A percentile compares a stretch with the other conserved stretches of the same genome.
phyloP scores from a whole-genome alignment of 495 filamentous ascomycete species.

The Lasiosphaeriaceae sp. region DNA sequence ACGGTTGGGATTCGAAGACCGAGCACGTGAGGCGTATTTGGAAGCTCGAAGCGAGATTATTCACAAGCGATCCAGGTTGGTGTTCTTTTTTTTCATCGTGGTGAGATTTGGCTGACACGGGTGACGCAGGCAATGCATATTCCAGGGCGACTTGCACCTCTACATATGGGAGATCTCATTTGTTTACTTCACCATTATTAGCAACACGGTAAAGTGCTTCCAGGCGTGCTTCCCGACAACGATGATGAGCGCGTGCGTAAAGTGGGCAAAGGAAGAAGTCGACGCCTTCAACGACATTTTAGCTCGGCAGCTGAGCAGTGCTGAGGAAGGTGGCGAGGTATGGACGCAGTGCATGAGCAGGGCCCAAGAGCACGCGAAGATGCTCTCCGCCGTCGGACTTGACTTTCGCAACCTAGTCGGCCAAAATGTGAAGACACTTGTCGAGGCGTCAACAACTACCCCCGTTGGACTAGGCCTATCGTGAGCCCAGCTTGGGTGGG shows the following conservation, averaged over 20 bases:
- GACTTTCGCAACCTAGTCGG: slow-evolving; percentile 78
- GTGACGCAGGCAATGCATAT: slow-evolving; percentile 71
- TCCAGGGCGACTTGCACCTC: slow-evolving; percentile 83
- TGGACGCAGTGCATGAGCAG: slow-evolving; percentile 82
- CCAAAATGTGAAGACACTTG: slow-evolving; percentile 26
- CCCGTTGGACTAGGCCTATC: slow-evolving; percentile 43
- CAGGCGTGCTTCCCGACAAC: slow-evolving; percentile 81
- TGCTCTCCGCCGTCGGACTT: slow-evolving; percentile 80
- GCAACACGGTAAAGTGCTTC: slow-evolving; percentile 83
- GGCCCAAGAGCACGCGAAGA: slow-evolving; percentile 72
- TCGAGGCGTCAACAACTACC: slow-evolving; percentile 12
- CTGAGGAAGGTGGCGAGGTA: slow-evolving; percentile 63
- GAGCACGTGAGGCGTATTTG: slow-evolving; percentile 82
- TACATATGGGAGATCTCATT: slow-evolving; percentile 97
- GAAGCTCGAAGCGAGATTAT: slow-evolving; percentile 71
- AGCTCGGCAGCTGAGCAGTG: slow-evolving; percentile 73
- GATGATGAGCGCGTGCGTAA: slow-evolving; percentile 88
- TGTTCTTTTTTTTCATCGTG: slow-evolving; percentile 5
- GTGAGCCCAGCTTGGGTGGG: slow-evolving; percentile 8
- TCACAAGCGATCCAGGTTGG: slow-evolving; percentile 74
- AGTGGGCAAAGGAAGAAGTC: slow-evolving; percentile 91
- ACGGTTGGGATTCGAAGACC: slow-evolving; percentile 82
- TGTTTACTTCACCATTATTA: slow-evolving; percentile 91
- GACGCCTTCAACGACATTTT: slow-evolving; percentile 85
- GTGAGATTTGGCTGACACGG: slow-evolving; percentile 26